Evolutionary conservation across 345 rosid genomes (phyloP).

Genomic region (Adansonia digitata): DNA sequence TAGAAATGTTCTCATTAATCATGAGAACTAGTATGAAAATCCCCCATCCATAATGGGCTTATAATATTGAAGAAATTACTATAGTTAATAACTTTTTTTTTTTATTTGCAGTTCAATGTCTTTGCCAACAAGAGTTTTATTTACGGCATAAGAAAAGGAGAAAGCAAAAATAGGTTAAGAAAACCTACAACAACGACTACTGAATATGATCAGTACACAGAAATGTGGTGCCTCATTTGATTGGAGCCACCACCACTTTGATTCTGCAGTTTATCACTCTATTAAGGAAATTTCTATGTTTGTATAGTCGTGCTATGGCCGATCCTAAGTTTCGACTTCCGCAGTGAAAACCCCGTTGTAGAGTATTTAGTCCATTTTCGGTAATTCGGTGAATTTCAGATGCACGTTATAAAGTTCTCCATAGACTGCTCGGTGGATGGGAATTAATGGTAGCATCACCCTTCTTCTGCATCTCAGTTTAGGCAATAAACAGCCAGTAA

Average conservation of each 20-base stretch:
- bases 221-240: conserved; percentile 18
- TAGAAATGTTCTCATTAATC: not conserved
- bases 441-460: not conserved
- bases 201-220: conserved; percentile 16
- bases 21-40: not conserved
- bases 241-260: conserved; percentile 14
- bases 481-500: conserved; percentile 13
- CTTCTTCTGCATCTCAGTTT: conserved; percentile 18
- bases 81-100: not conserved
- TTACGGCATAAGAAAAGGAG: no score
- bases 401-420: conserved; percentile 1
- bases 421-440: conserved; percentile 5
- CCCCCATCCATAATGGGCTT: not conserved
- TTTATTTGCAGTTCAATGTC: conserved; percentile 9
- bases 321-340: conserved; percentile 4
- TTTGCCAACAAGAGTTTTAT: conserved; percentile 14
- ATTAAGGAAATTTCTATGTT: conserved; percentile 10
- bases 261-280: conserved; percentile 14
- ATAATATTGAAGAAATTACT: not conserved
- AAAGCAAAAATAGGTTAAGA: not conserved
- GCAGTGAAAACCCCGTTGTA: not conserved
- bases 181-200: no score
- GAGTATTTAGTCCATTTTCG: conserved; percentile 8
- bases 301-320: conserved; percentile 13
- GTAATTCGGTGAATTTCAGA: not conserved